phyloP scores from a whole-genome alignment of 257 asterid species.

The Marsdenia floribunda region DNA sequence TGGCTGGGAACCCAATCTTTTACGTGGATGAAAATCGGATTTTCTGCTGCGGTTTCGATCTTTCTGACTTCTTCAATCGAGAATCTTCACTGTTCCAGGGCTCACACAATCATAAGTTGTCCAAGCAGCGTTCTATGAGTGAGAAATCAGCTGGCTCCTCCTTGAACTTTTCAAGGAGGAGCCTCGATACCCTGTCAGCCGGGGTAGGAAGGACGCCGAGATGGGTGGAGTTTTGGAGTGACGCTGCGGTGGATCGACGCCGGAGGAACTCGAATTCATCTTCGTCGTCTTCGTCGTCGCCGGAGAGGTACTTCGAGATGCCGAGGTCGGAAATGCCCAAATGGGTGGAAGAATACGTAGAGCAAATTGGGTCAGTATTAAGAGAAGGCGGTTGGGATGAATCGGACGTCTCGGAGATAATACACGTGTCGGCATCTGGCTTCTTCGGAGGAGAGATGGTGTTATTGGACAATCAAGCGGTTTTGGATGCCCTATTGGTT shows the following conservation, averaged over 20 bases:
- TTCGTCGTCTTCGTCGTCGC: conserved; percentile 60
- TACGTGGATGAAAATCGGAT: conserved; percentile 74
- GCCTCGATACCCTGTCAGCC: conserved; percentile 39
- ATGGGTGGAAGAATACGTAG: conserved; percentile 83
- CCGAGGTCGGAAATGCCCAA: conserved; percentile 63
- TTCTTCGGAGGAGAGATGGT: conserved; percentile 84
- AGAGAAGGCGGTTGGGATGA: conserved; percentile 90
- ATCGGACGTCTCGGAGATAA: conserved; percentile 78
- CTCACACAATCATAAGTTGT: conserved; percentile 27
- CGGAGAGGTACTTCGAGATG: conserved; percentile 66
- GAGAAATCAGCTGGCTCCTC: conserved; percentile 47
- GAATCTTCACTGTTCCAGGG: conserved; percentile 49
- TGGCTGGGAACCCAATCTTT: conserved; percentile 87
- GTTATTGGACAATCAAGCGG: conserved; percentile 74
- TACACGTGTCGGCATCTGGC: conserved; percentile 77
- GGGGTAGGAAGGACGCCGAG: conserved; percentile 58
- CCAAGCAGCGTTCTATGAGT: conserved; percentile 37
- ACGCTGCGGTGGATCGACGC: conserved; percentile 72
- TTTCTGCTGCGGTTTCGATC: conserved; percentile 85
- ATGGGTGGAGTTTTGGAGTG: conserved; percentile 99
- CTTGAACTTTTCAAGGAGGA: conserved; percentile 45
- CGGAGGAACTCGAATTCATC: conserved; percentile 70
- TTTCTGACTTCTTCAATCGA: conserved; percentile 79
- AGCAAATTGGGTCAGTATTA: conserved; percentile 72
- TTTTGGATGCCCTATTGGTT: conserved; percentile 68